Conservation (phyloP, 805 yeast genomes). For the Candida mattraensis region DNA sequence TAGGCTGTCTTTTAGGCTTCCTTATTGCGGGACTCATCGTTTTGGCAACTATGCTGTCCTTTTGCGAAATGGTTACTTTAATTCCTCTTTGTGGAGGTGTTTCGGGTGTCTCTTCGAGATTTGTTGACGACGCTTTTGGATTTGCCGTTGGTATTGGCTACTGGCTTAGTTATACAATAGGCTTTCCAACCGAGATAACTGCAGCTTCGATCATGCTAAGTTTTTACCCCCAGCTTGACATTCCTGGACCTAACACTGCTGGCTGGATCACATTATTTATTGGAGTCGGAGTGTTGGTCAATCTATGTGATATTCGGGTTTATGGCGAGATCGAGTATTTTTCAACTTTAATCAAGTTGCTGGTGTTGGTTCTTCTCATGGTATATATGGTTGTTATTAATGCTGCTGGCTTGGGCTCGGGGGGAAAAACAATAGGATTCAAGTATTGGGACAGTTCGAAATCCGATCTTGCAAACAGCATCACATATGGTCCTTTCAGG, state of each 20-base stretch:
- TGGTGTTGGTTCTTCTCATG: constrained; percentile 52
- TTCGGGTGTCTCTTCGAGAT: constrained; percentile 70
- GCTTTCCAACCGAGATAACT: constrained; percentile 76
- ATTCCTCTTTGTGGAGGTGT: constrained; percentile 80
- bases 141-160: constrained; percentile 73
- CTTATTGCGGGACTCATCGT: constrained; percentile 64
- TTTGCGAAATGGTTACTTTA: constrained; percentile 80
- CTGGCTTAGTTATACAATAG: constrained; percentile 69
- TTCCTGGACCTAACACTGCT: constrained; percentile 54
- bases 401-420: constrained; percentile 52
- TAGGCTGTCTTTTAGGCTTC: constrained; percentile 72
- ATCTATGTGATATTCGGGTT: constrained; percentile 66
- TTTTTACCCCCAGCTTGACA: constrained; percentile 57
- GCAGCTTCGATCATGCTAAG: constrained; percentile 77
- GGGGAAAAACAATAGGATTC: constrained; percentile 55
- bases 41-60: constrained; percentile 65
- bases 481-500: constrained; percentile 70
- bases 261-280: constrained; percentile 69
- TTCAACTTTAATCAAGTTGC: constrained; percentile 56
- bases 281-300: constrained; percentile 44
- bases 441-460: constrained; percentile 62
- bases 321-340: constrained; percentile 75
- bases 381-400: constrained; percentile 66
- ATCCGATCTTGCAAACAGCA: constrained; percentile 44
- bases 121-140: constrained; percentile 77